Conservation (phyloP, 306 rosid species). For the Arachis hypogaea region DNA sequence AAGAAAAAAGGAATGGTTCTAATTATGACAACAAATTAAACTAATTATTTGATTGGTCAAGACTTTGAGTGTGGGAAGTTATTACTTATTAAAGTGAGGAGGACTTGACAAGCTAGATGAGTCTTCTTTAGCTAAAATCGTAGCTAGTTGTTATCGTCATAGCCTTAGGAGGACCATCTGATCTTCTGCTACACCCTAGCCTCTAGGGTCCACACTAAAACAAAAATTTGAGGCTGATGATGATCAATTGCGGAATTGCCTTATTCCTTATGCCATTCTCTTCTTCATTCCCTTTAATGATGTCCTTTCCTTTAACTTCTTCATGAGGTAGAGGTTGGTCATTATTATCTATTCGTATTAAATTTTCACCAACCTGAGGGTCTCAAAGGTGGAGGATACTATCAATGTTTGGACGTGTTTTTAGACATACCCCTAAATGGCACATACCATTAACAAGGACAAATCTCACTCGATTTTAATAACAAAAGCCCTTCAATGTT, state of each 20-base stretch:
- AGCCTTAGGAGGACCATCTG: slow-evolving; percentile 16
- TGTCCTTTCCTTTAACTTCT: slow-evolving; percentile 30
- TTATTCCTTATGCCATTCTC: slow-evolving; percentile 38
- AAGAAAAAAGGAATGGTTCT: not conserved
- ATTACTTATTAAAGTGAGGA: not conserved
- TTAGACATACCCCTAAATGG: slow-evolving; percentile 25
- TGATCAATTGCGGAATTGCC: slow-evolving; percentile 1
- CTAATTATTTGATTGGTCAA: too few species aligned
- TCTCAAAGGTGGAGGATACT: not conserved
- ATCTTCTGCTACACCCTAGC: slow-evolving; percentile 1
- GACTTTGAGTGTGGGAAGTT: not conserved
- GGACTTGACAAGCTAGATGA: slow-evolving; percentile 1
- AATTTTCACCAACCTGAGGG: slow-evolving; percentile 33
- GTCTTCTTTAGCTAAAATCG: slow-evolving; percentile 4
- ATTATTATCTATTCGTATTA: slow-evolving; percentile 4
- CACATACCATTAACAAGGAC: slow-evolving; percentile 19
- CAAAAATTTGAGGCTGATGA: not conserved
- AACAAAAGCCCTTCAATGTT: not conserved
- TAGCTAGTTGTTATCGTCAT: not conserved
- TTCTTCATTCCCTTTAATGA: slow-evolving; percentile 1
- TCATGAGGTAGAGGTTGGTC: slow-evolving; percentile 18
- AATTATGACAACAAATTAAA: not conserved
- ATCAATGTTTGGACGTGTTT: not conserved
- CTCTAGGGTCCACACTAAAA: slow-evolving; percentile 3
- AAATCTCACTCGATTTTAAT: slow-evolving; percentile 27